Percentiles rank a stretch among this genome's conserved stretches.
phyloP scores from a whole-genome alignment of 148 eudicot genomes.

The Gaultheria prostrata region DNA sequence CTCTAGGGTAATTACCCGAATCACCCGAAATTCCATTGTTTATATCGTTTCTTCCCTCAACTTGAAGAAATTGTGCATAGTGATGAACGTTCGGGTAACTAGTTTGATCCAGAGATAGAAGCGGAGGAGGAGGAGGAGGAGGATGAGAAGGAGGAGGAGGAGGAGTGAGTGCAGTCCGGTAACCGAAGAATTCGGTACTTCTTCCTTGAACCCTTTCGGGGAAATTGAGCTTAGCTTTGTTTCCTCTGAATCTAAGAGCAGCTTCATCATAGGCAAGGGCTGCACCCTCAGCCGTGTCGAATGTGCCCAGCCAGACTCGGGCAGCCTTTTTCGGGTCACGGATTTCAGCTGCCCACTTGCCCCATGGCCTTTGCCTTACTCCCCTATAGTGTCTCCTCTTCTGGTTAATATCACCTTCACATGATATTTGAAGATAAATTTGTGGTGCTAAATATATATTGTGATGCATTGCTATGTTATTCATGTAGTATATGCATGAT shows the following conservation, averaged over 20 bases:
- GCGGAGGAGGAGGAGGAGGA: background rate
- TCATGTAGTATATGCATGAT: background rate
- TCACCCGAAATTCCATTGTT: background rate
- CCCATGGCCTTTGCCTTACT: slow-evolving; percentile 16
- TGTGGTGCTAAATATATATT: background rate
- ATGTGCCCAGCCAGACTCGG: background rate
- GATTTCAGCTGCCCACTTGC: slow-evolving; percentile 11
- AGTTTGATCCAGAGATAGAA: background rate
- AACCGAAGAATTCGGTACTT: background rate
- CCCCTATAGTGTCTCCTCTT: slow-evolving; percentile 13
- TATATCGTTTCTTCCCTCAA: background rate
- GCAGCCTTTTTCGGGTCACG: slow-evolving; percentile 11
- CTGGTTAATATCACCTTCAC: slow-evolving; percentile 6
- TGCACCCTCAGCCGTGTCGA: background rate
- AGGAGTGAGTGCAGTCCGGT: background rate
- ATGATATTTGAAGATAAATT: background rate
- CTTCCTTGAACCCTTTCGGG: background rate
- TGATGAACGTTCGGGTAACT: background rate
- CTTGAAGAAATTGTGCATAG: background rate
- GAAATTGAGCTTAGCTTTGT: slow-evolving; percentile 9
- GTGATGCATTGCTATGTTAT: background rate
- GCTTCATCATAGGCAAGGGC: slow-evolving; percentile 3
- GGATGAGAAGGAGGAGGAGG: slow-evolving; percentile 4
- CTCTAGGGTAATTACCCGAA: background rate
- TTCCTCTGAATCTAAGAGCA: slow-evolving; percentile 8